Percentiles rank a stretch among this genome's conserved stretches.
phyloP scores from a whole-genome alignment of 176 grass and related monocot species.

The Saccharum spontaneum region DNA sequence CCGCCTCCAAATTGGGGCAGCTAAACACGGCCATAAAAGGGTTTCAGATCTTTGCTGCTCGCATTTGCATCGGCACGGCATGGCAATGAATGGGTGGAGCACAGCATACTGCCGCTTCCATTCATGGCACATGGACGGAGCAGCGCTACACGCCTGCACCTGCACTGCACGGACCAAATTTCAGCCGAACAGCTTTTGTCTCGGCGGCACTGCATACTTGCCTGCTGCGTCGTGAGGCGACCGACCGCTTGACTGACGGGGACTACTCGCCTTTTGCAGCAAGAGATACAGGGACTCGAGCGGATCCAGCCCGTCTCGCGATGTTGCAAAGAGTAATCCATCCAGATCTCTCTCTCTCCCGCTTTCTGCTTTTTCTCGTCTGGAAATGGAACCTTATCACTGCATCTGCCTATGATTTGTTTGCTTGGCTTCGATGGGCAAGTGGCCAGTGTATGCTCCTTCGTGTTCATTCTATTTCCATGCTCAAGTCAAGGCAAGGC shows the following conservation, averaged over 20 bases:
- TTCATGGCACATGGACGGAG: constrained; percentile 34
- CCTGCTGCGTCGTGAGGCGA: background rate
- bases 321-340: constrained; percentile 90
- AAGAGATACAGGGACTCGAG: constrained; percentile 82
- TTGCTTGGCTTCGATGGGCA: constrained; percentile 16
- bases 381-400: background rate
- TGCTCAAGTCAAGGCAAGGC: background rate
- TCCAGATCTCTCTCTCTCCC: background rate
- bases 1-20: no score
- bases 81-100: background rate
- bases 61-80: constrained; percentile 21
- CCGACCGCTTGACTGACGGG: background rate
- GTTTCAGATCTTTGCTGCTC: background rate
- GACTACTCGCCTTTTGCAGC: constrained; percentile 49
- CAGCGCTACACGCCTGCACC: background rate
- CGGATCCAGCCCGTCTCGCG: constrained; percentile 75
- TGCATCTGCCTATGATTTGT: background rate
- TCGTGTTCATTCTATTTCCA: constrained; percentile 8
- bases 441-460: background rate
- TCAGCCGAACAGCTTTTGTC: no score
- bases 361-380: background rate
- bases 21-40: no score
- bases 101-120: background rate
- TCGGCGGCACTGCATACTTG: no score
- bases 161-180: background rate